Evolutionary conservation across 2,329 filamentous ascomycete genomes (phyloP), one percentile per base, ranked within the genome.

Genomic region (Ceratocystis colombiana): DNA sequence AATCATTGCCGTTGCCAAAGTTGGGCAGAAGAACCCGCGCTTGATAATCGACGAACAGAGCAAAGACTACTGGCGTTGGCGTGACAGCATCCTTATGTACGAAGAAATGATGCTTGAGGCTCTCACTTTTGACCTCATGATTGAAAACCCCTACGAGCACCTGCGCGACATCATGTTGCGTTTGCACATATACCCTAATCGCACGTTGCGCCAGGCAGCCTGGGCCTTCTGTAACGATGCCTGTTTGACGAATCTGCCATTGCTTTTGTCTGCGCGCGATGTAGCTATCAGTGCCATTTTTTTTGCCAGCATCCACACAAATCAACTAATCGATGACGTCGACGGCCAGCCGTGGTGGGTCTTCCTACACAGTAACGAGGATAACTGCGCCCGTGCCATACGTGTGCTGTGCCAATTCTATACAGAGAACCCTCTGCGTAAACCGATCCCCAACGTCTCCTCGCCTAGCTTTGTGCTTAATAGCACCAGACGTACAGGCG

Each of bases 1-100:
- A 68, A 93, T 99, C 70, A 88, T 96, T 41, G 90, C 92, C 0
- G 94, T 96, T 71, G 94, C 91, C 68, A 90, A 93, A 70, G 90
- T 96, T 22, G 94, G 93, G 33, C 91, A 96, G 75, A 97, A 99
- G 78, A 93, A 97, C 71, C 81, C 90, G 1, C 89, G 90, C 71
- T 83, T 96, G 68, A 80, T 93, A 65, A 89, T 97, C 64, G 94
- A 99, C 73, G 94, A 97, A 76, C 92, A 97, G 75, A 95, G 89
- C 71, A 97, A 96, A 73, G 94, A 99, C 73, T 99, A 94, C 74
- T 99, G 94, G 94, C 85, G 89, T 72, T 99, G 94, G 94, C 85
- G 91, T 68, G 94, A 99, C 73, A 94, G 88, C 67, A 96, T 99
- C 67, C 79, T 97, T 15, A 87, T 88, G 70, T 90, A 95, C 73